Evolutionary conservation across 306 rosid species (phyloP), one percentile per base, ranked within the genome.

Genomic region (Trifolium pratense): DNA sequence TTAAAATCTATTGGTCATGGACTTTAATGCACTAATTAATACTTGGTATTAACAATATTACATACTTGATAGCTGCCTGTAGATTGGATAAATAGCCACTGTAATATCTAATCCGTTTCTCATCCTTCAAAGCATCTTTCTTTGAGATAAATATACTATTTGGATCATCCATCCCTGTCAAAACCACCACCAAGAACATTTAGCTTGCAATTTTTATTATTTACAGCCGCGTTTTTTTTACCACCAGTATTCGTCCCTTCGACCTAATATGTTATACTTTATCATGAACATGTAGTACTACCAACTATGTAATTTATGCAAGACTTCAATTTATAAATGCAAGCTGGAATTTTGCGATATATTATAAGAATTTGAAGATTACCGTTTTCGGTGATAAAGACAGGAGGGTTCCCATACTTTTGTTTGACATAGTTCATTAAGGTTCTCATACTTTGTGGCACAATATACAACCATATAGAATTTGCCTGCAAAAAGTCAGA

Each of bases 91-190:
- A 78, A 79, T 91, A 92, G 82, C 83, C 97, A 66, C 48, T 75
- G 87, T 71, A 88, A 79, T 91, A 95, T 79, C 82, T 83, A 55
- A 95, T 84, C 71, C 97, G 80, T 75, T 91, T 95, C 68, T 82
- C 89, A 76, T 95, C 97, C 88, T 90, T 87, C 7, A 90, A 79
- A 32, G 96, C 96, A 39, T 88, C 78, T 80, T 86, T 76, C 18
- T 87, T 68, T 32, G 97, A 37, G 70, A 37, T 83, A 8, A 82
- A 61, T 53, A 37, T 75, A 26, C 25, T 71, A 67, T 95, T 95
- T 59, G 93, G 72, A 82, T 95, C 99, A 81, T 95, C 99, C 97
- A 95, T 95, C 70, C 99, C 99, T 95, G 82, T 32, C 4, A 46
- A 7, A 80, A 29, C 20, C 64, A 80, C 14, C 11, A 55, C 15